Percentiles rank a stretch among this genome's conserved stretches.
Evolutionary conservation across 176 grass and related monocot species (phyloP).

Genomic region (Dendrocalamus sinicus): DNA sequence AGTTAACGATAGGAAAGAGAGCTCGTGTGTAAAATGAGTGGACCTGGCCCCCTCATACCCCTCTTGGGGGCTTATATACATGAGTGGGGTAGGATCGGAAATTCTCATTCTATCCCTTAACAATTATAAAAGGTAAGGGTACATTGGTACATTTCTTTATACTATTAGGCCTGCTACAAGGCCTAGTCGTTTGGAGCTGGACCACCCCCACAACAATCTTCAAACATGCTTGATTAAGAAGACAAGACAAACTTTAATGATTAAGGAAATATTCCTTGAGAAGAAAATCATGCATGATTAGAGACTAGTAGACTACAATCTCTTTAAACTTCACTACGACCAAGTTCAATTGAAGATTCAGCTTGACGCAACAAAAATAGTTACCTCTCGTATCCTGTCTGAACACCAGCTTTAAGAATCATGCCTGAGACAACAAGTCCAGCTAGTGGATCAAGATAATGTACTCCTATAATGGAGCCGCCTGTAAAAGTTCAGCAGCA

Average conservation of each 20-base stretch:
- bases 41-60: no score
- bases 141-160: no score
- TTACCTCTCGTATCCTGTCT: slow-evolving; percentile 91
- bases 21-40: no score
- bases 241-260: not conserved
- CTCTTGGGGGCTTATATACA: no score
- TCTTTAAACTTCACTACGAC: not conserved
- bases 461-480: slow-evolving; percentile 80
- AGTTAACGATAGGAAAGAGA: no score
- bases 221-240: not conserved
- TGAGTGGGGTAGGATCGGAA: no score
- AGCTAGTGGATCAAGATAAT: slow-evolving; percentile 91
- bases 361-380: slow-evolving; percentile 25
- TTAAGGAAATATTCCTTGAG: not conserved
- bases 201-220: not conserved
- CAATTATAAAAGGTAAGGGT: no score
- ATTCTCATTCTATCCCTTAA: no score
- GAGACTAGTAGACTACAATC: slow-evolving; percentile 7
- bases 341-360: slow-evolving; percentile 21
- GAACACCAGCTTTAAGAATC: slow-evolving; percentile 94
- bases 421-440: slow-evolving; percentile 89
- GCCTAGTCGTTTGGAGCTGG: no score
- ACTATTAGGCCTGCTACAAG: no score
- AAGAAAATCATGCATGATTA: slow-evolving; percentile 16
- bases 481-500: slow-evolving; percentile 57